Evolutionary conservation across 352 stramenopile genomes (phyloP), one percentile per base, ranked within the genome.

Genomic region (Globisporangium rhizosaccharum): DNA sequence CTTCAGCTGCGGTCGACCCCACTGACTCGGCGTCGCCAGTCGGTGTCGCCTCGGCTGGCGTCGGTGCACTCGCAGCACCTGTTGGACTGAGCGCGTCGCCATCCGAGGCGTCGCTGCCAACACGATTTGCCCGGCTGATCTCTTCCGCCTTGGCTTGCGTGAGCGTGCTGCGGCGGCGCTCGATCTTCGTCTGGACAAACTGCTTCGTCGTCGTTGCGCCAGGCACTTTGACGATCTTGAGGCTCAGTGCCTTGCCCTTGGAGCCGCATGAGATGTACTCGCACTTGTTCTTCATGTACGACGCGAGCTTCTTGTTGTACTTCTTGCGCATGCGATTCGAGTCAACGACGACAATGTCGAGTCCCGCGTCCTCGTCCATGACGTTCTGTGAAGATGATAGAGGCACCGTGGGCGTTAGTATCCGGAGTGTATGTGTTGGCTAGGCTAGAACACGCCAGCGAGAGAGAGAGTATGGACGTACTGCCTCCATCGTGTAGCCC

Each of bases 241-340:
- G 79, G 30, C 28, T 62, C 46, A 88, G 67, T 18, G 74, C 50
- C 11, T 65, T 59, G 18, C 69, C 68, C 53, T 88, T 88, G 26
- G 57, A 20, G 54, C 51, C 59, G 42, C 79, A 87, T 18, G 66
- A 75, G 57, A 88, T 68, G 17, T 76, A 72, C 14, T 76, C 82
- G 20, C 74, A 71, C 66, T 88, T 88, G 51, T 68, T 62, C 58
- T 85, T 87, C 36, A 49, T 41, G 26, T 77, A 62, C 53, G 79
- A 68, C 9, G 67, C 76, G 7, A 89, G 57, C 26, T 75, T 56
- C 30, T 87, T 77, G 65, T 92, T 88, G 62, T 77, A 82, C 26
- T 67, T 79, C 63, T 84, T 88, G 57, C 81, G 73, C 33, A 88
- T 79, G 49, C 81, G 83, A 55, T 91, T 88, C 57, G 79, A 87